Evolutionary conservation across 768 basidiomycete species (phyloP), one percentile per base, ranked within the genome.

Genomic region (Tulasnella sp.): DNA sequence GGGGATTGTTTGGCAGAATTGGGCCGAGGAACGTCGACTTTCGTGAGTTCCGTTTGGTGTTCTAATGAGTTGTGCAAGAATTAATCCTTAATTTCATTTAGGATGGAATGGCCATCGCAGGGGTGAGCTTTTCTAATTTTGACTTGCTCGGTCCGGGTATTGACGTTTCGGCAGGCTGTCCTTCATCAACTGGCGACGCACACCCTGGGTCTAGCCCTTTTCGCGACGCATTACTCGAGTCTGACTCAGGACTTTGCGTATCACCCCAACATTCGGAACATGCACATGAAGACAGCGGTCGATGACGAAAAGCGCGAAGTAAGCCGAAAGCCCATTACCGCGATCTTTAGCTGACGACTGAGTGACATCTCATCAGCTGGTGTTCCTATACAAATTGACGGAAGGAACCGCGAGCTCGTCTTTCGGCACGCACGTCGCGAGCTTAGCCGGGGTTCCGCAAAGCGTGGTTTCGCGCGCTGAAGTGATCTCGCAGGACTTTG

Each of bases 21-120:
- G 69, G 95, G 95, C 22, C 83, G 96, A 80, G 97, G 97, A 34
- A 98, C 97, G 1, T 96, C 95, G 0, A 98, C 97, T 29, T 94
- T 88, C 76, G 91, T 93, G 78, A 80, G 85, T 81, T 37, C n/a
- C 39, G 17, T 32, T n/a, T 39, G 1, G 3, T 26, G n/a, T 0
- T 3, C 9, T n/a, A n/a, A 11, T n/a, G 29, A 8, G n/a, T 17
- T 19, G 39, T 39, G 36, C 65, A 44, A 62, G 26, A 62, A 17
- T 70, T 74, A 63, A 64, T 75, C 52, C 74, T 36, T 6, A 74
- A 41, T 69, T 69, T 11, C 67, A 63, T 17, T 73, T 80, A 94
- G 88, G 97, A 99, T 79, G 97, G 96, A n/a, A 94, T 98, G 93
- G 94, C 95, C 7, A 98, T 98, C 75, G 96, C 97, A 62, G 92